Evolutionary conservation across 371 early-diverging fungal genomes (phyloP).

Genomic region (Lichtheimia hyalospora): DNA sequence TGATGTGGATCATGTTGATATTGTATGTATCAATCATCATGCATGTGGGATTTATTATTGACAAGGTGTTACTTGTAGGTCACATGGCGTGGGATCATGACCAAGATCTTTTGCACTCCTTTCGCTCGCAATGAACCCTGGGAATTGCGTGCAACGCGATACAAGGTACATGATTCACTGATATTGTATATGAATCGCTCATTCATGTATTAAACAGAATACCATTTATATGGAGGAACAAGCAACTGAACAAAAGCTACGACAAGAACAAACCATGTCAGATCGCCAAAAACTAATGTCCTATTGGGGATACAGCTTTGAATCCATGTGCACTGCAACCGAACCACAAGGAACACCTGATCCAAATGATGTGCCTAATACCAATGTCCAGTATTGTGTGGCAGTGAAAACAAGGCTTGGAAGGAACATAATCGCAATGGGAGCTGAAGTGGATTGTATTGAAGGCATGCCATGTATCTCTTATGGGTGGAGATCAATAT

Average conservation of each 20-base stretch:
- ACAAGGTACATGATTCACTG: slow-evolving; percentile 45
- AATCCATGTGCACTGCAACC: slow-evolving; percentile 56
- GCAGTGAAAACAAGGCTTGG: slow-evolving; percentile 83
- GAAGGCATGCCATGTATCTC: slow-evolving; percentile 28
- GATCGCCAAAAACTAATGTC: slow-evolving; percentile 68
- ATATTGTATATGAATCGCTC: background rate
- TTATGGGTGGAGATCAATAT: background rate
- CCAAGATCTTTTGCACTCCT: slow-evolving; percentile 80
- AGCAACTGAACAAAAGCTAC: slow-evolving; percentile 50
- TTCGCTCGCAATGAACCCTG: slow-evolving; percentile 74
- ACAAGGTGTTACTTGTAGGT: slow-evolving; percentile 19
- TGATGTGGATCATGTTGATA: slow-evolving; percentile 26
- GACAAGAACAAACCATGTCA: slow-evolving; percentile 30
- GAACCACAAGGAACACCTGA: slow-evolving; percentile 38
- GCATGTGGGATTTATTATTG: background rate
- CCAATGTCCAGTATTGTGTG: slow-evolving; percentile 85
- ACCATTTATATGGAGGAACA: slow-evolving; percentile 81
- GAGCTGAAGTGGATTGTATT: slow-evolving; percentile 92
- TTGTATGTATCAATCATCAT: slow-evolving; percentile 31
- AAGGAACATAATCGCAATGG: slow-evolving; percentile 69
- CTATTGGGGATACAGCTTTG: slow-evolving; percentile 82
- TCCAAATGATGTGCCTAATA: slow-evolving; percentile 64
- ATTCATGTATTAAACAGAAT: slow-evolving; percentile 23
- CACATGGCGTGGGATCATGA: slow-evolving; percentile 83
- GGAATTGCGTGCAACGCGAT: slow-evolving; percentile 76